Percentiles rank a stretch among this genome's conserved stretches.
Evolutionary conservation across 768 basidiomycete genomes (phyloP).

Genomic region (Boletus sp.): DNA sequence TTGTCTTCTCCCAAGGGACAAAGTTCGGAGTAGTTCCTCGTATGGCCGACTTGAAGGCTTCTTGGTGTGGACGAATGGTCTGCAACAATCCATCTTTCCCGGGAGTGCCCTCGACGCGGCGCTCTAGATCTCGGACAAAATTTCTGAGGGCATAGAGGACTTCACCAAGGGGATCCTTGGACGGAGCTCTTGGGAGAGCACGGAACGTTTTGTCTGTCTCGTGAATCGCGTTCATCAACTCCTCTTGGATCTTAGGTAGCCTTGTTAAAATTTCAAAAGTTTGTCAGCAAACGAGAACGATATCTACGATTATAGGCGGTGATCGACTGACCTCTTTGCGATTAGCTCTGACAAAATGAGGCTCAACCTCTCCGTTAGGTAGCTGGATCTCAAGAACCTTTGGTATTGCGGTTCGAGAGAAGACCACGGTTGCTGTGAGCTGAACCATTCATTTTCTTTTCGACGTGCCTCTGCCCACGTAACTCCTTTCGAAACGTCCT

Average conservation of each 20-base stretch:
- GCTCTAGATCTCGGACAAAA: constrained; percentile 46
- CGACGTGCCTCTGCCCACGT: constrained; percentile 60
- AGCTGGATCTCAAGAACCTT: constrained; percentile 53
- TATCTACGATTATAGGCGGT: neutral
- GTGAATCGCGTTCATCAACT: constrained; percentile 47
- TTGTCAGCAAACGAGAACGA: neutral
- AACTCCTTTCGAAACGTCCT: constrained; percentile 21
- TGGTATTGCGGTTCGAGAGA: constrained; percentile 49
- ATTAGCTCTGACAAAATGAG: constrained; percentile 62
- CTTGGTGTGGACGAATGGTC: constrained; percentile 47
- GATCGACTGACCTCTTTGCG: constrained; percentile 46
- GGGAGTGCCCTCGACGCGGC: constrained; percentile 53
- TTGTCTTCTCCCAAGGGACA: constrained; percentile 41
- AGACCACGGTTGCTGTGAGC: constrained; percentile 50
- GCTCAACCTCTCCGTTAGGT: constrained; percentile 58
- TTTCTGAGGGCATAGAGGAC: constrained; percentile 45
- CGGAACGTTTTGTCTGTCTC: constrained; percentile 35
- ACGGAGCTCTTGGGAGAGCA: constrained; percentile 50
- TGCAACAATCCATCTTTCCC: constrained; percentile 55
- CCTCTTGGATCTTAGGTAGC: constrained; percentile 60
- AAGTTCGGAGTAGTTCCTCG: constrained; percentile 58
- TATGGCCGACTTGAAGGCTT: constrained; percentile 47
- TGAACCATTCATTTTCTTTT: constrained; percentile 59
- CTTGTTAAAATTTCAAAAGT: constrained; percentile 33
- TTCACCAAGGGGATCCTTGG: constrained; percentile 56